These are phyloP conservation scores for Phytophthora sojae DNA, from an alignment of 352 stramenopile species.

Conservation along the genomic window DNA sequence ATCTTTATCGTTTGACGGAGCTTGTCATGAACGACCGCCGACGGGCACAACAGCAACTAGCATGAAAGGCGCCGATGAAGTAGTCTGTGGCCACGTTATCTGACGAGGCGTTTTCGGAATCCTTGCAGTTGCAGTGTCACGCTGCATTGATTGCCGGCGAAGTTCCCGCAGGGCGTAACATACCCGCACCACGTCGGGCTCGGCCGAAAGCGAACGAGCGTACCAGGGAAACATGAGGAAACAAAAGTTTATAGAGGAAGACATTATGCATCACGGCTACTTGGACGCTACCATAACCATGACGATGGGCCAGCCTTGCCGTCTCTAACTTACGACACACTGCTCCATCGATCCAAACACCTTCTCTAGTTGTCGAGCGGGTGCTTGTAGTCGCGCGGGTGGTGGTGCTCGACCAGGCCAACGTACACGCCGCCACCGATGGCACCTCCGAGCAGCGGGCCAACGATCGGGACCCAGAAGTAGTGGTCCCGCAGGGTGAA, in stretches of 20 bases:
- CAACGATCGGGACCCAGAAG: slow-evolving; percentile 38
- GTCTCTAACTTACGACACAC: background rate
- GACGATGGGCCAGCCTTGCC: background rate
- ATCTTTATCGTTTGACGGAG: background rate
- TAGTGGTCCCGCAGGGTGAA: slow-evolving; percentile 41
- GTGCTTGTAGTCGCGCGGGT: slow-evolving; percentile 48
- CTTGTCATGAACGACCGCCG: background rate
- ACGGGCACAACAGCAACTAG: background rate
- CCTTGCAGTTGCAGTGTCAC: background rate
- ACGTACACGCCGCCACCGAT: slow-evolving; percentile 44
- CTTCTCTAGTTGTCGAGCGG: slow-evolving; percentile 32
- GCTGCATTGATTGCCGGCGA: too few relatives aligned
- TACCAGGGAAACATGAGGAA: background rate
- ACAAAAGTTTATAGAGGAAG: slow-evolving; percentile 11
- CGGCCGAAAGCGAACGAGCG: background rate
- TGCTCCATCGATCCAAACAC: slow-evolving; percentile 38
- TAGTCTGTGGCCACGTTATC: background rate
- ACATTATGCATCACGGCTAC: background rate
- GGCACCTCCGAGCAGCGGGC: slow-evolving; percentile 39
- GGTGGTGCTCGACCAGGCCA: slow-evolving; percentile 44
- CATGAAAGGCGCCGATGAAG: background rate
- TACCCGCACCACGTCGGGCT: slow-evolving; percentile 5
- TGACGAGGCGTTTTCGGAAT: background rate
- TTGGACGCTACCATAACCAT: slow-evolving; percentile 7
- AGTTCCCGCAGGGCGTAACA: slow-evolving; percentile 2